phyloP scores from a whole-genome alignment of 108 stramenopile species.

The Nitzschia inconspicua region DNA sequence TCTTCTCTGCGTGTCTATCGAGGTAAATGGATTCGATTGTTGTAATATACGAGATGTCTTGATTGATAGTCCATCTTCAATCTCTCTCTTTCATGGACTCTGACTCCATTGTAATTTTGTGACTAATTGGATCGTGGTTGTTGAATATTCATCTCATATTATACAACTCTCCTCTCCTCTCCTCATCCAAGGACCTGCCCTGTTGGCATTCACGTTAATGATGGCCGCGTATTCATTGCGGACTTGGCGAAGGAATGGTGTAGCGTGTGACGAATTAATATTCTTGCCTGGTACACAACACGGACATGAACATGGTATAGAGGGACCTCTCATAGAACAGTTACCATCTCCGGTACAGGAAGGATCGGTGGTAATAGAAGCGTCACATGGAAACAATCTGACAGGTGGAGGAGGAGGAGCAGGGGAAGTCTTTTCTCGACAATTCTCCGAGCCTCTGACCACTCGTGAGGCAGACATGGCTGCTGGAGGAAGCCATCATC shows the following conservation, averaged over 20 bases:
- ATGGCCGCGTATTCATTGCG: constrained; percentile 73
- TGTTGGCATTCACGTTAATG: constrained; percentile 76
- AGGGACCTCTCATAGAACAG: constrained; percentile 25
- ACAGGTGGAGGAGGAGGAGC: too few species aligned
- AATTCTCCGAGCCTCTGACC: too few species aligned
- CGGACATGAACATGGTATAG: constrained; percentile 33
- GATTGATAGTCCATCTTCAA: too few species aligned
- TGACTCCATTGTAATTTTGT: too few species aligned
- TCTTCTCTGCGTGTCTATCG: constrained; percentile 53
- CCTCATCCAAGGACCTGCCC: constrained; percentile 48
- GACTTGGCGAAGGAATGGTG: constrained; percentile 83
- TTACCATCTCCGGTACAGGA: not conserved
- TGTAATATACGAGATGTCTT: too few species aligned
- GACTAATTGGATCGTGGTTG: not conserved
- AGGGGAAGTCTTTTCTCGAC: too few species aligned
- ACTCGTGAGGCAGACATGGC: constrained; percentile 30
- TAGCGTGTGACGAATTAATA: constrained; percentile 83
- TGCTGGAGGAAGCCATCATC: constrained; percentile 10
- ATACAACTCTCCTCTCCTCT: not conserved
- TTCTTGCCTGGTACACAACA: constrained; percentile 85
- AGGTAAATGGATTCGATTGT: constrained; percentile 23
- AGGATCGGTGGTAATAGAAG: too few species aligned
- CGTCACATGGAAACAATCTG: not conserved
- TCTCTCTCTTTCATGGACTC: too few species aligned
- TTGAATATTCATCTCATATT: not conserved